phyloP scores from a whole-genome alignment of 768 basidiomycete genomes.

The Favolaschia claudopus region DNA sequence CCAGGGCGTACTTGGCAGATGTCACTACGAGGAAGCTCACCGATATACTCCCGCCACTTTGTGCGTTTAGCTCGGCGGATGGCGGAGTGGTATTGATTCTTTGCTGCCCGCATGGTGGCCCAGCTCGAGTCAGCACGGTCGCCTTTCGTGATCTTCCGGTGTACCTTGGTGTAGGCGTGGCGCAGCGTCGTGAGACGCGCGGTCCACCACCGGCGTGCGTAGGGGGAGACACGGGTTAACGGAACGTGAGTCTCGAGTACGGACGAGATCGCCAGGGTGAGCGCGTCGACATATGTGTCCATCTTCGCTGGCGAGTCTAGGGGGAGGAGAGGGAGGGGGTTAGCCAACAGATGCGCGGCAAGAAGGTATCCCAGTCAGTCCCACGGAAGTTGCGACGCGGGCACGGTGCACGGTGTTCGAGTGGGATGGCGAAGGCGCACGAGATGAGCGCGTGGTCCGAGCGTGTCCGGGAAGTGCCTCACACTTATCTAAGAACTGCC shows the following conservation, averaged over 20 bases:
- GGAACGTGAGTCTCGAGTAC: neutral
- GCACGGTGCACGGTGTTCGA: neutral
- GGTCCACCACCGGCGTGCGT: neutral
- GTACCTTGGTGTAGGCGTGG: neutral
- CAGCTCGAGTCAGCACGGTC: neutral
- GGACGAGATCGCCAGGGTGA: neutral
- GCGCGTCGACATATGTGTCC: neutral
- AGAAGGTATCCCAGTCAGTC: conserved; percentile 4
- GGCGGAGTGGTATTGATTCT: neutral
- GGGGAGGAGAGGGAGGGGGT: conserved; percentile 1
- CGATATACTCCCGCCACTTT: neutral
- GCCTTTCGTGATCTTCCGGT: too few species aligned
- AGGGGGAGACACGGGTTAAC: neutral
- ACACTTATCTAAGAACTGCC: conserved; percentile 8
- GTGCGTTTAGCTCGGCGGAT: neutral
- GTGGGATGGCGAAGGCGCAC: neutral
- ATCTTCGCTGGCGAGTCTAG: neutral
- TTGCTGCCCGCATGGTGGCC: neutral
- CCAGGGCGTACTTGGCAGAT: neutral
- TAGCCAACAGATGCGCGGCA: neutral
- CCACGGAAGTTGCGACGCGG: neutral
- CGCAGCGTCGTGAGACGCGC: neutral
- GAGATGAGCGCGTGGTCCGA: conserved; percentile 7
- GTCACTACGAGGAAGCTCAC: neutral
- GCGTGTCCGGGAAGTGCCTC: neutral